phyloP scores from a whole-genome alignment of 2,329 filamentous ascomycete genomes.

The Trichoderma atroviride region DNA sequence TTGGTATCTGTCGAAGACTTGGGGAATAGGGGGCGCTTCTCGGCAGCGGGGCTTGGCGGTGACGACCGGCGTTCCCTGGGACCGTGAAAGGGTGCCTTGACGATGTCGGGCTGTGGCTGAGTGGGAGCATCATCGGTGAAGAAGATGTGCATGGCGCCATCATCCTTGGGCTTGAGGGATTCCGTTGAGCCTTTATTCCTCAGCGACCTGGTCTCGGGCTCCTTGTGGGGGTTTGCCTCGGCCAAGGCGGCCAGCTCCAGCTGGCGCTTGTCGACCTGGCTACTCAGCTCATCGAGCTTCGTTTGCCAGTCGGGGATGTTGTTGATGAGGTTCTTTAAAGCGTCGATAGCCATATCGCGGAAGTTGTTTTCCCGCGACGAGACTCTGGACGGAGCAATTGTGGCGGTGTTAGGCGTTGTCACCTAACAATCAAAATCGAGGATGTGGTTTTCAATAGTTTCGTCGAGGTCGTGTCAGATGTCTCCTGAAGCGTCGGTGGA shows the following conservation, averaged over 20 bases:
- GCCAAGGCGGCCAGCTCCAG: slow-evolving; percentile 58
- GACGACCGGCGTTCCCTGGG: slow-evolving; percentile 25
- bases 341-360: slow-evolving; percentile 54
- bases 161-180: slow-evolving; percentile 55
- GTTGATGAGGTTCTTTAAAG: slow-evolving; percentile 55
- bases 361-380: slow-evolving; percentile 35
- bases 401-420: slow-evolving; percentile 36
- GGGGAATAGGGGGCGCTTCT: slow-evolving; percentile 37
- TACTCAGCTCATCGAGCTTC: slow-evolving; percentile 61
- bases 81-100: background rate
- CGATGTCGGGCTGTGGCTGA: background rate
- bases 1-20: slow-evolving; percentile 50
- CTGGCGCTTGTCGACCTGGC: slow-evolving; percentile 64
- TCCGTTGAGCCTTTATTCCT: slow-evolving; percentile 58
- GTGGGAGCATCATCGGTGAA: slow-evolving; percentile 29
- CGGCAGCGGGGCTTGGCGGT: slow-evolving; percentile 23
- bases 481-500: slow-evolving; percentile 3
- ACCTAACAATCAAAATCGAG: slow-evolving; percentile 34
- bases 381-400: slow-evolving; percentile 36
- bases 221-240: slow-evolving; percentile 33
- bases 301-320: slow-evolving; percentile 64
- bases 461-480: background rate
- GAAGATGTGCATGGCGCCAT: slow-evolving; percentile 37
- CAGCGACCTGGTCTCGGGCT: slow-evolving; percentile 46
- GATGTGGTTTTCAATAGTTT: background rate